Evolutionary conservation across 2,329 filamentous ascomycete species (phyloP).

Genomic region (Knufia fluminis): DNA sequence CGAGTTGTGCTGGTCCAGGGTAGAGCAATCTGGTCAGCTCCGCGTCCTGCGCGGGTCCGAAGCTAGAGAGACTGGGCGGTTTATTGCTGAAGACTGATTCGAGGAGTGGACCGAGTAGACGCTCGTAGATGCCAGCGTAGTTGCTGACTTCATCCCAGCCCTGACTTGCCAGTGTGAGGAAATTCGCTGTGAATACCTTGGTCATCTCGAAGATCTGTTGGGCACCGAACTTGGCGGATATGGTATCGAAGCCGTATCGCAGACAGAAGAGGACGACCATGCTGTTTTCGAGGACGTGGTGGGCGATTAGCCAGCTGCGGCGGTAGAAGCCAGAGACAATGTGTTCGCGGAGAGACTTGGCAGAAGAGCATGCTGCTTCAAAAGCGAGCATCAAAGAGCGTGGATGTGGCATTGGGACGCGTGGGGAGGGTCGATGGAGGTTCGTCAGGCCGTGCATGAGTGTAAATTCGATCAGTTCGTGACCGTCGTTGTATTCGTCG

Average conservation of each 20-base stretch:
- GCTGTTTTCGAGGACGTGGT: slow-evolving; percentile 23
- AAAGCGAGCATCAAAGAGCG: slow-evolving; percentile 24
- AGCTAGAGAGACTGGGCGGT: slow-evolving; percentile 20
- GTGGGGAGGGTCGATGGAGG: slow-evolving; percentile 23
- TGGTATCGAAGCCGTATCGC: slow-evolving; percentile 26
- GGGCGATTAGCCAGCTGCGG: slow-evolving; percentile 23
- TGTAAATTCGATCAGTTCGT: slow-evolving; percentile 22
- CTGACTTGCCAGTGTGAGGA: slow-evolving; percentile 26
- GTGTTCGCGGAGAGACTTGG: slow-evolving; percentile 22
- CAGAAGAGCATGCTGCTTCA: slow-evolving; percentile 22
- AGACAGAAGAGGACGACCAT: slow-evolving; percentile 28
- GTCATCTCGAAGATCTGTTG: slow-evolving; percentile 28
- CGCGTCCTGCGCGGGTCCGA: slow-evolving; percentile 23
- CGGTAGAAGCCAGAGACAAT: slow-evolving; percentile 24
- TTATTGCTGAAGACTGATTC: slow-evolving; percentile 26
- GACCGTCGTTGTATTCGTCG: slow-evolving; percentile 23
- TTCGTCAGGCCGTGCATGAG: slow-evolving; percentile 23
- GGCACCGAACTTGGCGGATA: slow-evolving; percentile 23
- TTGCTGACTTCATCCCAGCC: slow-evolving; percentile 28
- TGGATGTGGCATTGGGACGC: slow-evolving; percentile 20
- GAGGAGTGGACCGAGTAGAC: slow-evolving; percentile 26
- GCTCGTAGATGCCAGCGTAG: slow-evolving; percentile 25
- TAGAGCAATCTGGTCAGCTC: slow-evolving; percentile 23
- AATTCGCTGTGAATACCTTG: slow-evolving; percentile 27
- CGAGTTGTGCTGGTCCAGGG: slow-evolving; percentile 23